These are phyloP conservation scores for Termitomyces eurrhizus DNA, from an alignment of 768 basidiomycete genomes.

Conservation along the genomic window DNA sequence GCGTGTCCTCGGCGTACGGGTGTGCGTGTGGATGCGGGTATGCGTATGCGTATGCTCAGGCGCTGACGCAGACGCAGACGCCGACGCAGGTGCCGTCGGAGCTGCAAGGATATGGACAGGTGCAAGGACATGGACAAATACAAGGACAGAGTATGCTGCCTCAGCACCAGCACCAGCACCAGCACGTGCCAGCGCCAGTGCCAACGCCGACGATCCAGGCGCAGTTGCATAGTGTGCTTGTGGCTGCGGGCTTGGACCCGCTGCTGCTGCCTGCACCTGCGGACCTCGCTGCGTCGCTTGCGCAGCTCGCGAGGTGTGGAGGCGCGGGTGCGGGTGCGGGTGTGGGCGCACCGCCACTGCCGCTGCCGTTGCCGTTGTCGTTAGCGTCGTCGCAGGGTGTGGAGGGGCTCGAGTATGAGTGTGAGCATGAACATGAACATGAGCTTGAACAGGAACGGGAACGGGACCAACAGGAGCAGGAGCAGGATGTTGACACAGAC, in stretches of 20 bases:
- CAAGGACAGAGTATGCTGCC: not conserved
- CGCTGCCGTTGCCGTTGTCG: too few relatives aligned
- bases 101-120: too few relatives aligned
- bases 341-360: too few relatives aligned
- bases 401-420: too few relatives aligned
- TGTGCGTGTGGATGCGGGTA: not conserved
- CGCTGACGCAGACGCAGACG: too few relatives aligned
- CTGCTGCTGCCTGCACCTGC: not conserved
- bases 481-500: not conserved
- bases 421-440: too few relatives aligned
- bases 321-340: too few relatives aligned
- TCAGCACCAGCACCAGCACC: too few relatives aligned
- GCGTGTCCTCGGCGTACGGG: too few relatives aligned
- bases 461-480: not conserved
- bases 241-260: conserved; percentile 1
- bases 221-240: not conserved
- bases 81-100: too few relatives aligned
- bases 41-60: not conserved
- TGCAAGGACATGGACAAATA: not conserved
- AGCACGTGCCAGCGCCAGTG: not conserved
- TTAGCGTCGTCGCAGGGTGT: too few relatives aligned
- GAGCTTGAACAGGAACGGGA: too few relatives aligned
- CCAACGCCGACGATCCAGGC: not conserved
- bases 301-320: not conserved
- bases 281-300: not conserved